These are phyloP conservation scores for Kwoniella botswanensis DNA, from an alignment of 768 basidiomycete species.

Conservation along the genomic window DNA sequence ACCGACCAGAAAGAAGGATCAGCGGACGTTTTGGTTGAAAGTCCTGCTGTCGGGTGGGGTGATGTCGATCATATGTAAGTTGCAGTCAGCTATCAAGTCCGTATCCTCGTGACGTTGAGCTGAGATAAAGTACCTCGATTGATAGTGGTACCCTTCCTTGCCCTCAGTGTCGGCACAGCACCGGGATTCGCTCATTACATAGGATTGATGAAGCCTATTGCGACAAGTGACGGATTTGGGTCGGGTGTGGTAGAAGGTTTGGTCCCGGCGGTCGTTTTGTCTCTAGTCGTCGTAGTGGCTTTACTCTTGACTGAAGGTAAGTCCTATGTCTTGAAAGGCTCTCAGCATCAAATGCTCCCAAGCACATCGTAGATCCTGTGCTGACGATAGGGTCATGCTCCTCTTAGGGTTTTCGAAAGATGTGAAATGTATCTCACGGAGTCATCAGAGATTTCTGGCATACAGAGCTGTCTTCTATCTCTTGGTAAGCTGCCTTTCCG, in stretches of 20 bases:
- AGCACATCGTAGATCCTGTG: too few relatives aligned
- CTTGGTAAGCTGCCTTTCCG: constrained; percentile 17
- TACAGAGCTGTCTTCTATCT: constrained; percentile 35
- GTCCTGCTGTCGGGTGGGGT: constrained; percentile 63
- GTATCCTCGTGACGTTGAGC: constrained; percentile 59
- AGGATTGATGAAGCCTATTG: constrained; percentile 67
- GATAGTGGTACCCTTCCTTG: constrained; percentile 72
- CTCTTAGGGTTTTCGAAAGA: constrained; percentile 16
- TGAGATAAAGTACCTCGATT: constrained; percentile 60
- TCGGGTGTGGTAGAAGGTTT: constrained; percentile 72
- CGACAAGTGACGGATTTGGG: constrained; percentile 63
- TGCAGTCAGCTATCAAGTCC: neutral
- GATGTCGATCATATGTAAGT: constrained; percentile 57
- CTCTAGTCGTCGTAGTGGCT: constrained; percentile 67
- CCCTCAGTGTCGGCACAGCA: constrained; percentile 70
- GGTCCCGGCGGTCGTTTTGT: constrained; percentile 69
- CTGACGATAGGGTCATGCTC: neutral
- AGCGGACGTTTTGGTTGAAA: constrained; percentile 67
- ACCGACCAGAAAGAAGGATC: constrained; percentile 62
- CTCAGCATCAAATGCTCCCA: neutral
- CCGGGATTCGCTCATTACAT: constrained; percentile 76
- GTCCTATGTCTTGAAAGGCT: constrained; percentile 12
- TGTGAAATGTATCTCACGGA: constrained; percentile 25
- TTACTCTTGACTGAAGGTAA: constrained; percentile 43
- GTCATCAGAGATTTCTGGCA: constrained; percentile 14